Conservation (phyloP, 139 green algal species). For the Nannochloris sp. region DNA sequence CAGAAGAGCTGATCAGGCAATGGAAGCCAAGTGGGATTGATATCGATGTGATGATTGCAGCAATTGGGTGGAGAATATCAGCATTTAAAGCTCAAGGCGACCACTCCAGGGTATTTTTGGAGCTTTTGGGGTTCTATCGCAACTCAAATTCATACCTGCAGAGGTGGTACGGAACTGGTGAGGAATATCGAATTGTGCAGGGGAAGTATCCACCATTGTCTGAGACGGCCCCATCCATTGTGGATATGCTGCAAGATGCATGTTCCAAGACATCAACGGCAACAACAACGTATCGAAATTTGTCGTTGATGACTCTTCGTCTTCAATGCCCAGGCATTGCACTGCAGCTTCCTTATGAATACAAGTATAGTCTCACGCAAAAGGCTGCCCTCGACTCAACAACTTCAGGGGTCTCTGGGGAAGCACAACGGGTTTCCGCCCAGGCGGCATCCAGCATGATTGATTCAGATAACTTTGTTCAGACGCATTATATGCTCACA, state of each 20-base stretch:
- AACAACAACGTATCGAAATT: conserved; percentile 5
- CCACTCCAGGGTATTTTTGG: not conserved
- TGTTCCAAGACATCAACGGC: conserved; percentile 3
- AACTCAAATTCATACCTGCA: not conserved
- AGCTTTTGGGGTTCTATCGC: not conserved
- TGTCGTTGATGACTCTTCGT: conserved; percentile 1
- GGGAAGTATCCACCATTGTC: not conserved
- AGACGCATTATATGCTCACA: conserved; percentile 14
- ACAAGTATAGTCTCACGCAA: not conserved
- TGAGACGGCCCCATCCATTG: not conserved
- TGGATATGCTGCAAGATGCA: conserved; percentile 19
- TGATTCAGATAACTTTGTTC: not conserved
- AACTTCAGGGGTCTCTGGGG: not conserved
- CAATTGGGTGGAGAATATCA: conserved; percentile 1
- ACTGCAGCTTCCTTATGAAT: conserved; percentile 21
- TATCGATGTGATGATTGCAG: conserved; percentile 14
- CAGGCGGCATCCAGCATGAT: not conserved
- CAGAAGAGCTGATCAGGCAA: not conserved
- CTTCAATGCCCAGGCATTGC: conserved; percentile 27
- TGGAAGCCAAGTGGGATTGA: conserved; percentile 24
- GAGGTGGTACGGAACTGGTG: not conserved
- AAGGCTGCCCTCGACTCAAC: too few relatives aligned
- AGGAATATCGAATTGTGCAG: not conserved
- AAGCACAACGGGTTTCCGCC: not conserved
- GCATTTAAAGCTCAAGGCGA: not conserved